Evolutionary conservation across 2,329 filamentous ascomycete species (phyloP), one percentile per base, ranked within the genome.

Genomic region (Sporothrix pseudoabietina): DNA sequence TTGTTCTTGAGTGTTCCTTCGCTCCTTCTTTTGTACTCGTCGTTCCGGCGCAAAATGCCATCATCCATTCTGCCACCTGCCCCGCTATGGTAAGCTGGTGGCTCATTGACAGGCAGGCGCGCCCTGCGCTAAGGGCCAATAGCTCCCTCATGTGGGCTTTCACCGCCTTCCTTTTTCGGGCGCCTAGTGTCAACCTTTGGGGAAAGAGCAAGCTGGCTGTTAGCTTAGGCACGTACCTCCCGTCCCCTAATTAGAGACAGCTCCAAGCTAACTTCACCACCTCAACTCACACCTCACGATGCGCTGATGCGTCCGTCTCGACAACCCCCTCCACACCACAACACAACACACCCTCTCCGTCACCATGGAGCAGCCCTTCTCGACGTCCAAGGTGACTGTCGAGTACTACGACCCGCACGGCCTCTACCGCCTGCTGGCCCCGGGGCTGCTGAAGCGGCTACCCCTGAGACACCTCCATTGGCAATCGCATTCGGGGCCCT

Each of bases 361-460:
- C 26, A 41, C 80, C 82, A 91, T 90, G 89, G 89, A 90, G 84
- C 87, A 90, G 84, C 85, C 87, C 77, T 89, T 87, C 77, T 91
- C 90, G 80, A 91, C 90, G 78, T 92, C 91, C 78, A 93, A 93
- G 86, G 92, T 94, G 79, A 93, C 91, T 80, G 94, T 98, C 84
- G 94, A 98, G 86, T 99, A 97, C 84, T 94, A 92, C 84, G 96
- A 99, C 83, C 95, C 96, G 71, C 92, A 93, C 80, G 91, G 92
- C 78, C 88, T 98, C 76, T 98, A 95, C 83, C 90, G 93, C 74
- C 87, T 95, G 71, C 85, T 98, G 59, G 91, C 92, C 12, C 89
- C 93, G 2, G 90, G 94, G 73, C 86, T 99, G 73, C 86, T 92
- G 55, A 86, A 92, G 57, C 91, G 93, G 72, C 87, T 98, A 0